A percentile compares a stretch with the other conserved stretches of the same genome.
phyloP scores from a whole-genome alignment of 2,329 filamentous ascomycete genomes.

The Alternaria gaisen region DNA sequence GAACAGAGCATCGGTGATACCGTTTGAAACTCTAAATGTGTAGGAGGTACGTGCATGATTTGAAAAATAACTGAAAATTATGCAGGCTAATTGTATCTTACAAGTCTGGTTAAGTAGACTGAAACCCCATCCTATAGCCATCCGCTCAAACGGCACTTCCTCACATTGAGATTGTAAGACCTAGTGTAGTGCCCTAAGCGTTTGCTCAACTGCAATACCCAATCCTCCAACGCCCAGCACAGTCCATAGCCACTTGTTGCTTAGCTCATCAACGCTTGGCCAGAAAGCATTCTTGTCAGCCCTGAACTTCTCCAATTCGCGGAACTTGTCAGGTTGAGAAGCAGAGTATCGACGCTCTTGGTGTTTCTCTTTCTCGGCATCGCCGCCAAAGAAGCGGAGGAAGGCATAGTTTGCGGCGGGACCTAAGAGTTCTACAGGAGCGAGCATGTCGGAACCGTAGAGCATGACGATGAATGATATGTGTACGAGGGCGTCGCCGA shows the following conservation, averaged over 20 bases:
- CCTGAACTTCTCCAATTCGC: slow-evolving; percentile 62
- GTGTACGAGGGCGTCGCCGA: slow-evolving; percentile 68
- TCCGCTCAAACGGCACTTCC: background rate
- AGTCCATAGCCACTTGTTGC: slow-evolving; percentile 66
- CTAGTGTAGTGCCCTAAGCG: slow-evolving; percentile 45
- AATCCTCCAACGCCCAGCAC: slow-evolving; percentile 61
- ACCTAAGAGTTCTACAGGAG: slow-evolving; percentile 64
- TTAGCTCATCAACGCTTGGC: slow-evolving; percentile 60
- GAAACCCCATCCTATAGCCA: background rate
- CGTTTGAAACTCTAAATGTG: background rate
- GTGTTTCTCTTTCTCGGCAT: slow-evolving; percentile 63
- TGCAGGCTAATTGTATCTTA: background rate
- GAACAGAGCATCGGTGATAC: background rate
- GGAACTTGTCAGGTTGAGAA: slow-evolving; percentile 61
- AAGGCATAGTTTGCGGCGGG: slow-evolving; percentile 67
- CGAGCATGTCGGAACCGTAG: slow-evolving; percentile 63
- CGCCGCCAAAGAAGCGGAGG: slow-evolving; percentile 66
- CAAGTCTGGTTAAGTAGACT: background rate
- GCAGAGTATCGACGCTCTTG: slow-evolving; percentile 63
- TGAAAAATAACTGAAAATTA: background rate
- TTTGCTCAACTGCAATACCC: slow-evolving; percentile 59
- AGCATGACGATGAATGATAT: slow-evolving; percentile 67
- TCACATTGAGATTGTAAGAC: background rate
- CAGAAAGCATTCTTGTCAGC: slow-evolving; percentile 68
- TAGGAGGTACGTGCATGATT: background rate